A percentile compares a stretch with the other conserved stretches of the same genome.
These are phyloP conservation scores for Thalassiosira ordinaria DNA, from an alignment of 352 stramenopile genomes.

Conservation along the genomic window DNA sequence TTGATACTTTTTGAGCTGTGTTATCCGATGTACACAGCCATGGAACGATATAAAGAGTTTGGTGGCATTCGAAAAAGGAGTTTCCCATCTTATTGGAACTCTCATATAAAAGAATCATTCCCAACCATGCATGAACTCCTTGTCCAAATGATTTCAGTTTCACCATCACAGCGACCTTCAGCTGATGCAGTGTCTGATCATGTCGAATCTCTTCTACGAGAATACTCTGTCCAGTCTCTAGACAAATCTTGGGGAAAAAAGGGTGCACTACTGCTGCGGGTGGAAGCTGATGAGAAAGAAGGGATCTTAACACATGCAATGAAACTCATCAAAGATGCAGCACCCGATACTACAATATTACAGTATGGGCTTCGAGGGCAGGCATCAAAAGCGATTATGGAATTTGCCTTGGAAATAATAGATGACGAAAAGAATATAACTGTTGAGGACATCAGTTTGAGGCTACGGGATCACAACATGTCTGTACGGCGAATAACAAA, in stretches of 20 bases:
- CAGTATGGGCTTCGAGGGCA: constrained; percentile 81
- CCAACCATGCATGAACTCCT: constrained; percentile 74
- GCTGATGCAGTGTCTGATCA: constrained; percentile 63
- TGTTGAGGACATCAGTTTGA: constrained; percentile 48
- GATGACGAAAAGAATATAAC: constrained; percentile 30
- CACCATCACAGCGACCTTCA: constrained; percentile 66
- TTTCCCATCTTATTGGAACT: constrained; percentile 77
- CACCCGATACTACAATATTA: constrained; percentile 69
- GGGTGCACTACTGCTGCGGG: constrained; percentile 71
- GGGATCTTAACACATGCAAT: constrained; percentile 71
- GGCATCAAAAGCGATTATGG: constrained; percentile 74
- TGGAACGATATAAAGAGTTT: constrained; percentile 82
- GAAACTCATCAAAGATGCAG: constrained; percentile 66
- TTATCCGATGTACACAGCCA: constrained; percentile 85
- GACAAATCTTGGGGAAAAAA: constrained; percentile 69
- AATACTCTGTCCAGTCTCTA: constrained; percentile 81
- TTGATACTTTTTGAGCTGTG: constrained; percentile 87
- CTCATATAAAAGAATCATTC: constrained; percentile 64
- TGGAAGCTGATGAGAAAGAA: constrained; percentile 72
- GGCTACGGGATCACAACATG: constrained; percentile 34
- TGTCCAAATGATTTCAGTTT: constrained; percentile 74
- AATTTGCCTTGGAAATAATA: constrained; percentile 75
- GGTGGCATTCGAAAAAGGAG: constrained; percentile 63
- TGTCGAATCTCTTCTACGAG: constrained; percentile 78
- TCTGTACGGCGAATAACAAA: constrained; percentile 44